These are phyloP conservation scores for Hyphodiscus hymeniophilus DNA, from an alignment of 495 filamentous ascomycete genomes.

Conservation along the genomic window DNA sequence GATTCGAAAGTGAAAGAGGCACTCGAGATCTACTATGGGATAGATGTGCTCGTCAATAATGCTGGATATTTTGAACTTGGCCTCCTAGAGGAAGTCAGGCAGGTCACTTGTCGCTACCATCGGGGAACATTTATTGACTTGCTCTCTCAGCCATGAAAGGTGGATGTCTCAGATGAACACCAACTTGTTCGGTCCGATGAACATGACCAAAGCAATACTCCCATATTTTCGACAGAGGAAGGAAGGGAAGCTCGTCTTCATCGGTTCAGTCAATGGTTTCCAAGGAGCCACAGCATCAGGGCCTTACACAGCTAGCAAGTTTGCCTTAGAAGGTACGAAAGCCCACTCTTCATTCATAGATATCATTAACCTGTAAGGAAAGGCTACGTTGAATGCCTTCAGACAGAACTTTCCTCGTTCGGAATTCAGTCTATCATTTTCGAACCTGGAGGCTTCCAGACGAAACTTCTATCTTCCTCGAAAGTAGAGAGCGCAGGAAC, in stretches of 20 bases:
- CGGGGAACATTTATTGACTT: background rate
- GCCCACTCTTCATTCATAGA: background rate
- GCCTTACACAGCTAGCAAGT: constrained; percentile 43
- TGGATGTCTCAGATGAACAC: constrained; percentile 31
- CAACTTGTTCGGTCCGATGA: constrained; percentile 42
- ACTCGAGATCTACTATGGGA: constrained; percentile 31
- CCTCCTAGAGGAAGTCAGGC: constrained; percentile 34
- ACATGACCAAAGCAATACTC: constrained; percentile 29
- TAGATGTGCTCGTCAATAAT: constrained; percentile 47
- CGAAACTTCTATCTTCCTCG: constrained; percentile 27
- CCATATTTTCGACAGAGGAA: background rate
- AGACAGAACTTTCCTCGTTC: constrained; percentile 37
- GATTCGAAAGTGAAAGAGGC: constrained; percentile 30
- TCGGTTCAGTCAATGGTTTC: constrained; percentile 32
- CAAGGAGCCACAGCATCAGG: constrained; percentile 27
- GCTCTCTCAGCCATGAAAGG: constrained; percentile 21
- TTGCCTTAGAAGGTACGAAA: constrained; percentile 32
- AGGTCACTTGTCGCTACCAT: constrained; percentile 12
- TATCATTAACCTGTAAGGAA: constrained; percentile 30
- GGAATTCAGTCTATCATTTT: constrained; percentile 34
- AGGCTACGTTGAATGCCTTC: constrained; percentile 32
- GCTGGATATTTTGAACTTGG: constrained; percentile 34
- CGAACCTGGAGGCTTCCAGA: constrained; percentile 44
- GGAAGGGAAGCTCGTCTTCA: background rate
- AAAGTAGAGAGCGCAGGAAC: constrained; percentile 8